phyloP scores from a whole-genome alignment of 2,329 filamentous ascomycete genomes.

The Stagonosporopsis rhizophila region DNA sequence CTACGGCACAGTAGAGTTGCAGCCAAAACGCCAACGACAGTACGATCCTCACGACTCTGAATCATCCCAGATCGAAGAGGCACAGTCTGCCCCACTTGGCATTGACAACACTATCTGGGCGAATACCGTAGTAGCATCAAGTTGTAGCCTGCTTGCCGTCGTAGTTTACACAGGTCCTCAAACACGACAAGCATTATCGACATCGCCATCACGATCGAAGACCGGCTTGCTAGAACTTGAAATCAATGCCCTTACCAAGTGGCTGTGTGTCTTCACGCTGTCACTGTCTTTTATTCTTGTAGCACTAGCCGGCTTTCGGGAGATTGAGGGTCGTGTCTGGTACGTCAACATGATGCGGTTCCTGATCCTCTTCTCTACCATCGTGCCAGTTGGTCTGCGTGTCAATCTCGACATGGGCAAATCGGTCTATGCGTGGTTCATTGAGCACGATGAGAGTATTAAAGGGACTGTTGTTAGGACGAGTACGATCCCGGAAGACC shows the following conservation, averaged over 20 bases:
- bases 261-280: constrained; percentile 87
- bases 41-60: constrained; percentile 52
- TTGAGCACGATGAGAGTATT: constrained; percentile 89
- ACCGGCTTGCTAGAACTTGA: constrained; percentile 92
- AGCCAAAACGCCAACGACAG: constrained; percentile 61
- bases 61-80: constrained; percentile 22
- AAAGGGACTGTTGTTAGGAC: constrained; percentile 92
- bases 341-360: constrained; percentile 99
- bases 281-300: constrained; percentile 87
- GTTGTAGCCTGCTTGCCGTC: constrained; percentile 84
- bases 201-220: constrained; percentile 89
- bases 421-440: constrained; percentile 93
- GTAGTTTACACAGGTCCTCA: constrained; percentile 95
- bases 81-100: constrained; percentile 73
- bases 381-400: constrained; percentile 94
- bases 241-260: constrained; percentile 97
- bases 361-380: constrained; percentile 96
- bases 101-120: constrained; percentile 99
- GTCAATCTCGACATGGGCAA: constrained; percentile 98
- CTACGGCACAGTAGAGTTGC: constrained; percentile 82
- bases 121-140: constrained; percentile 95
- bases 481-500: constrained; percentile 95
- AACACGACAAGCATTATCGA: constrained; percentile 92
- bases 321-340: constrained; percentile 74
- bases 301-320: constrained; percentile 79